These are phyloP conservation scores for Chenopodium suecicum DNA, from an alignment of 148 eudicot species.

Conservation along the genomic window DNA sequence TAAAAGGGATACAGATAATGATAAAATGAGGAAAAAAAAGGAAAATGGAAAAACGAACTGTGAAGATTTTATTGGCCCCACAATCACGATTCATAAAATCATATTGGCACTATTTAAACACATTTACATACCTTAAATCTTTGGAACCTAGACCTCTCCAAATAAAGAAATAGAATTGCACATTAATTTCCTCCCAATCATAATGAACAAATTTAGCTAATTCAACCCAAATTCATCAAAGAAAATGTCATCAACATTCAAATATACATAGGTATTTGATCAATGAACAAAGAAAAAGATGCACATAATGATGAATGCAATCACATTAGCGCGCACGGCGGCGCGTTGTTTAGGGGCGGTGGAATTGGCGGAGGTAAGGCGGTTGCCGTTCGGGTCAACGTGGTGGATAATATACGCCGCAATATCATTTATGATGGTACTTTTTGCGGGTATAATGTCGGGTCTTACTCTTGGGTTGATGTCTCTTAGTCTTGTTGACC, in stretches of 20 bases:
- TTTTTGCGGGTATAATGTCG: conserved; percentile 94
- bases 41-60: too few relatives aligned
- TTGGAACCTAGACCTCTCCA: too few relatives aligned
- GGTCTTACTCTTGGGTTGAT: conserved; percentile 85
- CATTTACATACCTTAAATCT: too few relatives aligned
- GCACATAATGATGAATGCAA: conserved; percentile 19
- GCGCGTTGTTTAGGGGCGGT: background rate
- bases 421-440: conserved; percentile 55
- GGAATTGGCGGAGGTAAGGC: conserved; percentile 16
- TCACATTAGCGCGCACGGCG: conserved; percentile 16
- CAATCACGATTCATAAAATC: too few relatives aligned
- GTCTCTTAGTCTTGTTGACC: conserved; percentile 90
- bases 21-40: too few relatives aligned
- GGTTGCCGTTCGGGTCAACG: conserved; percentile 52
- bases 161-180: too few relatives aligned
- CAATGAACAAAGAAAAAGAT: conserved; percentile 9
- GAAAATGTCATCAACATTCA: background rate
- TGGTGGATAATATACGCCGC: conserved; percentile 80
- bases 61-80: too few relatives aligned
- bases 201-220: background rate
- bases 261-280: too few relatives aligned
- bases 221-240: background rate
- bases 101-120: too few relatives aligned
- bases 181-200: too few relatives aligned
- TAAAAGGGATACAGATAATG: too few relatives aligned